Percentiles rank a stretch among this genome's conserved stretches.
Conservation (phyloP, 441 rosid species). For the Macaranga tanarius region DNA sequence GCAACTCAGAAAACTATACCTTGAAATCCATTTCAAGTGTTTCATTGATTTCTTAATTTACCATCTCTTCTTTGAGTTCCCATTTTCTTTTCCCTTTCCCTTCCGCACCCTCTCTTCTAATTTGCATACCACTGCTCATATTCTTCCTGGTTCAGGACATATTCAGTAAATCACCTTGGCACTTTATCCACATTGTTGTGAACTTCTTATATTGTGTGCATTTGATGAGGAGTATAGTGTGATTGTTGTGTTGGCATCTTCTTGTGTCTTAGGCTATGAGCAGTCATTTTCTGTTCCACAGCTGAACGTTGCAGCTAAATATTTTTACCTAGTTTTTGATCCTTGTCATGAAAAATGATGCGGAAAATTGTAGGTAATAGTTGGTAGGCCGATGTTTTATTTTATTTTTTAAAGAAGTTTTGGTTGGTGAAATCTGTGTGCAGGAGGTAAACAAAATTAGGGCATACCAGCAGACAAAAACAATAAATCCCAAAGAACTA, state of each 20-base stretch:
- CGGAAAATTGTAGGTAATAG: too few relatives aligned
- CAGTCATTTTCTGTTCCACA: neutral
- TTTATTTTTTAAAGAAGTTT: neutral
- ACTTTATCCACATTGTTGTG: too few relatives aligned
- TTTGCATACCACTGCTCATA: too few relatives aligned
- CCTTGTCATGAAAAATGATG: too few relatives aligned
- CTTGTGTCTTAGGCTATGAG: neutral
- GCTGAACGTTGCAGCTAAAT: neutral
- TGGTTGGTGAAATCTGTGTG: slow-evolving; percentile 1
- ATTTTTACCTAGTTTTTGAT: too few relatives aligned
- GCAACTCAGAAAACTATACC: neutral
- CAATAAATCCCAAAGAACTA: slow-evolving; percentile 40
- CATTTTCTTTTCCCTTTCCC: too few relatives aligned
- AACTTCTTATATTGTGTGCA: too few relatives aligned
- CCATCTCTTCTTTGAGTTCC: too few relatives aligned
- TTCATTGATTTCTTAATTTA: neutral
- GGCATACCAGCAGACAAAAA: slow-evolving; percentile 66
- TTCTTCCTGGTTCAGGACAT: too few relatives aligned
- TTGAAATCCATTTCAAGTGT: neutral
- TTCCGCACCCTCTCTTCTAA: neutral
- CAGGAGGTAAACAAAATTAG: slow-evolving; percentile 80
- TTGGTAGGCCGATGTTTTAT: neutral
- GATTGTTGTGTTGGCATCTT: neutral
- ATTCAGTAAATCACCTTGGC: too few relatives aligned
- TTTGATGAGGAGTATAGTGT: neutral